These are phyloP conservation scores for Pueraria montana DNA, from an alignment of 306 rosid species.

Conservation along the genomic window DNA sequence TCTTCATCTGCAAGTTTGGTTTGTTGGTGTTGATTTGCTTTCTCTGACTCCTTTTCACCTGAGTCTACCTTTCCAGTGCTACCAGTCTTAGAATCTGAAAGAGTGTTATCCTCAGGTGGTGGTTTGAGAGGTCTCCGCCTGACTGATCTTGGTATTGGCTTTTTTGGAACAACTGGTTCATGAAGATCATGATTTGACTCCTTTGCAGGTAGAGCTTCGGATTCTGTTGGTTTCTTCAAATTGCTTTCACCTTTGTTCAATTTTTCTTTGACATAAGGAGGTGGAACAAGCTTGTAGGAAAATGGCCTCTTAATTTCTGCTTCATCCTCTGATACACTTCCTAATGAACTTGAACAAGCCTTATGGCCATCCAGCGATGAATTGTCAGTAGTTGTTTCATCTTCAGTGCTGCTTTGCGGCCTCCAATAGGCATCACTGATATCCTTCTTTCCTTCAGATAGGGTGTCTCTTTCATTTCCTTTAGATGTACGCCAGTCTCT, in stretches of 20 bases:
- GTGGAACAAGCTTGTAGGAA: conserved; percentile 49
- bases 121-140: conserved; percentile 62
- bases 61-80: neutral
- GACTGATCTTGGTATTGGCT: conserved; percentile 72
- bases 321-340: conserved; percentile 62
- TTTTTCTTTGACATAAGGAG: conserved; percentile 67
- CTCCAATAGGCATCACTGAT: conserved; percentile 41
- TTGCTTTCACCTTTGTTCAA: conserved; percentile 47
- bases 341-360: conserved; percentile 61
- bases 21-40: conserved; percentile 1
- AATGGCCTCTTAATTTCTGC: conserved; percentile 58
- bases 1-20: conserved; percentile 7
- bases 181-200: conserved; percentile 45
- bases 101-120: conserved; percentile 1
- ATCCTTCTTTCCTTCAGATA: conserved; percentile 39
- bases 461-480: conserved; percentile 23
- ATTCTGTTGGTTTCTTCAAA: conserved; percentile 35
- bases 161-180: conserved; percentile 42
- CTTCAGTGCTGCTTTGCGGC: conserved; percentile 65
- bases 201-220: conserved; percentile 25
- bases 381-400: conserved; percentile 57
- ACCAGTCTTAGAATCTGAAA: neutral
- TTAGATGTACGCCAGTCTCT: neutral
- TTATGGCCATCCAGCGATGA: conserved; percentile 57
- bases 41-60: neutral